Conservation (phyloP, 148 eudicot genomes). For the Oxyria digyna region DNA sequence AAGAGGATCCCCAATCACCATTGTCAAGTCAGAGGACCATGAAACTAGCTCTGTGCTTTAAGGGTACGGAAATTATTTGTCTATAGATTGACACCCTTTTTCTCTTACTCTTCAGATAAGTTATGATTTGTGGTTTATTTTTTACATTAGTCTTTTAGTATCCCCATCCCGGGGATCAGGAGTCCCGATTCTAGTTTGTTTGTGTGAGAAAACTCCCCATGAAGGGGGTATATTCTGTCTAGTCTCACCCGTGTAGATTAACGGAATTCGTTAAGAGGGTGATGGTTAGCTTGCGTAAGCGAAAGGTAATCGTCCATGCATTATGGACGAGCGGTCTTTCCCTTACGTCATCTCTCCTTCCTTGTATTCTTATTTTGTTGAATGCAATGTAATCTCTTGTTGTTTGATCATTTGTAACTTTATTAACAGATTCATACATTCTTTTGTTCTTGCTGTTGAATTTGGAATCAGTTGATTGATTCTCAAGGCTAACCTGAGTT, state of each 20-base stretch:
- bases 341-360: neutral
- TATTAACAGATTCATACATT: neutral
- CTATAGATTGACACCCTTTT: constrained; percentile 27
- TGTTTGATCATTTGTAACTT: neutral
- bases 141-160: constrained; percentile 17
- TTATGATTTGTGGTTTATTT: constrained; percentile 7
- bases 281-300: constrained; percentile 10
- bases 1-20: constrained; percentile 17
- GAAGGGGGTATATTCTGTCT: neutral
- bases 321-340: constrained; percentile 3
- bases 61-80: constrained; percentile 17
- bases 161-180: constrained; percentile 7
- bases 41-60: constrained; percentile 37
- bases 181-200: neutral
- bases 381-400: neutral
- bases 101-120: constrained; percentile 1
- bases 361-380: constrained; percentile 4
- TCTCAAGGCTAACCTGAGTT: neutral
- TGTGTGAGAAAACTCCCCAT: neutral
- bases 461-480: neutral
- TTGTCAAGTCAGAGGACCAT: constrained; percentile 28
- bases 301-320: constrained; percentile 17
- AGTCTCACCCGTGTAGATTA: neutral
- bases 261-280: constrained; percentile 1
- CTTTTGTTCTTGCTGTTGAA: neutral